Base-by-base conservation (phyloP, 2,329 filamentous ascomycete species). In the Coniochaeta sp. region DNA sequence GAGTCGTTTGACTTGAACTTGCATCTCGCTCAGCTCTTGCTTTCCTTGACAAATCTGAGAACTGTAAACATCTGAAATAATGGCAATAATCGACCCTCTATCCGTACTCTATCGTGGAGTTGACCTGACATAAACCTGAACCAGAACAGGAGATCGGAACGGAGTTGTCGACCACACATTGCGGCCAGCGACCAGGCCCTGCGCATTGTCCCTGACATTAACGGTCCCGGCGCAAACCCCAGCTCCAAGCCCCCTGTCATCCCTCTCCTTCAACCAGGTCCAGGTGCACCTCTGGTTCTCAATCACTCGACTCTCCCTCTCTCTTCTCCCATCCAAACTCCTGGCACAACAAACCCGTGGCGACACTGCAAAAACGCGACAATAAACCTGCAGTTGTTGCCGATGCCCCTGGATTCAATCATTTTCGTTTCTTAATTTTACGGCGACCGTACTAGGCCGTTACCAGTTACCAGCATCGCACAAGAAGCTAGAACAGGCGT, bases 301-400 rank as follows among this genome's bases (percentile, higher is more conserved):
- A 31, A 24, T 12, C 45, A 24, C 45, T 28, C 26, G 30, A n/a
- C n/a, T n/a, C 24, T 47, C 45, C 24, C 52, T 56, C 35, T 53
- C 51, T 55, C 16, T 27, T 28, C 51, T 60, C 57, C 57, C 59
- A 42, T 54, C 52, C 58, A 55, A 49, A 52, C 50, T 55, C 51
- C 51, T 35, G 51, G 35, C 35, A 48, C 50, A 54, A 51, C 56
- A n/a, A n/a, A n/a, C 56, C 51, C 53, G 51, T 42, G 35, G 33
- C 33, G 16, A 18, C 38, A 8, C 38, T 42, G 38, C 20, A n/a
- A 18, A 10, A 22, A 14, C 38, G 6, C 35, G 35, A 22, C 18
- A 40, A 18, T n/a, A 22, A 18, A 20, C 51, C 54, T 51, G 18
- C 55, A 56, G 52, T 24, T 47, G 26, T 14, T 47, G 14, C 45